phyloP scores from a whole-genome alignment of 148 eudicot genomes.

The Cornus kousa region DNA sequence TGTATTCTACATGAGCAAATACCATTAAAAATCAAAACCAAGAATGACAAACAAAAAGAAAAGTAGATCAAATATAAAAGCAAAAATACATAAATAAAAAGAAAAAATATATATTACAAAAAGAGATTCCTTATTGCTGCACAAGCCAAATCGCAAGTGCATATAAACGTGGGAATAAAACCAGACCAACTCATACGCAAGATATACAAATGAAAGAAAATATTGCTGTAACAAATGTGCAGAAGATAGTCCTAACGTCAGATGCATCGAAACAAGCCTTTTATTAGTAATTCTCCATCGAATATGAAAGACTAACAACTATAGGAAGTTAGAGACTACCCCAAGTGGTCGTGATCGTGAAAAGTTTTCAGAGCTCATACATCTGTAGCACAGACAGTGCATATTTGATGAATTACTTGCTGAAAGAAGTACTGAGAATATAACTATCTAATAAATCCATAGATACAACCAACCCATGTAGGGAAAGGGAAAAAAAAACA shows the following conservation, averaged over 20 bases:
- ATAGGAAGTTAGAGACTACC: not conserved
- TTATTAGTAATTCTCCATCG: not conserved
- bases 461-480: too few species aligned
- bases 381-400: too few species aligned
- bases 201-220: not conserved
- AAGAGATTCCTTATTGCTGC: not conserved
- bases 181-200: not conserved
- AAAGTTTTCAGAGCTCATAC: too few species aligned
- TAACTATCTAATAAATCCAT: too few species aligned
- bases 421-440: too few species aligned
- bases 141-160: not conserved
- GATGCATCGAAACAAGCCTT: not conserved
- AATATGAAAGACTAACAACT: not conserved
- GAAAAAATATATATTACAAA: not conserved
- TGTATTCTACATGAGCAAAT: slow-evolving; percentile 68
- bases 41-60: not conserved
- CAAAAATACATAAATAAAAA: slow-evolving; percentile 1
- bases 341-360: not conserved
- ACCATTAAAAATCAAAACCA: slow-evolving; percentile 14
- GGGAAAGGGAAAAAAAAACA: too few species aligned
- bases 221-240: not conserved
- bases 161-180: not conserved
- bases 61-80: not conserved
- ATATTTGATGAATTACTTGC: too few species aligned
- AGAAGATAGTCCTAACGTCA: not conserved